Evolutionary conservation across 805 yeast species (phyloP).

Genomic region (Metschnikowia aberdeeniae): DNA sequence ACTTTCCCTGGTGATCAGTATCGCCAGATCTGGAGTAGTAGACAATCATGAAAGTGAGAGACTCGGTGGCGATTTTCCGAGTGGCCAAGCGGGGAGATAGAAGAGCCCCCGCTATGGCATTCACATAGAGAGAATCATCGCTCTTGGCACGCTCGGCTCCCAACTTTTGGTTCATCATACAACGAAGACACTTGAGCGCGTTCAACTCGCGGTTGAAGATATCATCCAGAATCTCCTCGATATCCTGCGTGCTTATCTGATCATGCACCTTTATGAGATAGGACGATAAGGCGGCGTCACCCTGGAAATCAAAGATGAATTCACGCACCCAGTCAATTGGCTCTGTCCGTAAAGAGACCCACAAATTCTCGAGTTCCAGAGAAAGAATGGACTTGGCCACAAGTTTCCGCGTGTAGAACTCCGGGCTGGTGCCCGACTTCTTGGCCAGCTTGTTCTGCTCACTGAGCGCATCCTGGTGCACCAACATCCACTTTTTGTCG

Average conservation of each 20-base stretch:
- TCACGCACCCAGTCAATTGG: constrained; percentile 74
- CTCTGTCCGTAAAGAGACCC: constrained; percentile 91
- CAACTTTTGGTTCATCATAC: constrained; percentile 59
- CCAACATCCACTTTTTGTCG: constrained; percentile 87
- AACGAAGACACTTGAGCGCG: constrained; percentile 72
- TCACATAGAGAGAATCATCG: constrained; percentile 42
- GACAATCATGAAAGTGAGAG: constrained; percentile 49
- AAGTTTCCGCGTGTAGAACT: constrained; percentile 68
- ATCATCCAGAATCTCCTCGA: constrained; percentile 42
- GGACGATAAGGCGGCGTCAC: constrained; percentile 71
- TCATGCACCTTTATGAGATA: constrained; percentile 50
- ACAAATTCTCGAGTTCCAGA: constrained; percentile 72
- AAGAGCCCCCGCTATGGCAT: constrained; percentile 67
- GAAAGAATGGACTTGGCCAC: constrained; percentile 65
- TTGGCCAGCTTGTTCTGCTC: constrained; percentile 56
- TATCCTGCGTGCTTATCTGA: constrained; percentile 25
- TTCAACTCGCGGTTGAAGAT: constrained; percentile 68
- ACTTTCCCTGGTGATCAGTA: constrained; percentile 37
- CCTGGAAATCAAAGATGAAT: constrained; percentile 71
- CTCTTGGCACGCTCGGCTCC: constrained; percentile 57
- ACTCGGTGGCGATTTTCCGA: constrained; percentile 74
- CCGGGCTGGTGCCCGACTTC: constrained; percentile 50
- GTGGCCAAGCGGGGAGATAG: constrained; percentile 73
- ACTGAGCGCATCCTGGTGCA: constrained; percentile 78
- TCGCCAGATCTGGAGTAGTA: constrained; percentile 30